phyloP scores from a whole-genome alignment of 2,329 filamentous ascomycete genomes.

The Diaporthe vexans region DNA sequence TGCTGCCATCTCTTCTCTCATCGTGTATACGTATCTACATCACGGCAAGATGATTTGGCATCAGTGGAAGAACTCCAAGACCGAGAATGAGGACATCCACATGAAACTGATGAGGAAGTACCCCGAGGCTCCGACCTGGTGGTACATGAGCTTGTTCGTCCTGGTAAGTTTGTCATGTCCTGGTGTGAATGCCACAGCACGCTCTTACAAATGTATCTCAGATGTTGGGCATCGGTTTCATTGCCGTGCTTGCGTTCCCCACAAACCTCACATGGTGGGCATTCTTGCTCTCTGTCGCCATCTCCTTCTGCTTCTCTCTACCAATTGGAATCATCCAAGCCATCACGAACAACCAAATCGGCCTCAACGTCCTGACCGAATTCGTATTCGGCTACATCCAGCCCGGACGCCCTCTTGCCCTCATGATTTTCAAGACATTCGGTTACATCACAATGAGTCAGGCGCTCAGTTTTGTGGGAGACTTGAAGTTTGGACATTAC shows the following conservation, averaged over 20 bases:
- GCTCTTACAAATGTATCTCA: conserved; percentile 46
- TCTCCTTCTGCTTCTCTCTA: conserved; percentile 74
- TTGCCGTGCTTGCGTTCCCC: conserved; percentile 70
- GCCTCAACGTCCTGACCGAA: conserved; percentile 81
- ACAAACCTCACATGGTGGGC: conserved; percentile 82
- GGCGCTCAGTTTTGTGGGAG: conserved; percentile 73
- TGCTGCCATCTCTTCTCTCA: conserved; percentile 76
- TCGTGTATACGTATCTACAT: conserved; percentile 78
- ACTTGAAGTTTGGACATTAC: conserved; percentile 80
- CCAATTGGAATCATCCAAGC: conserved; percentile 80
- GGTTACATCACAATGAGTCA: conserved; percentile 76
- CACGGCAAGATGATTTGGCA: conserved; percentile 76
- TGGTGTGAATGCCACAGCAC: neutral
- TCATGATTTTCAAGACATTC: conserved; percentile 80
- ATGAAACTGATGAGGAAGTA: conserved; percentile 76
- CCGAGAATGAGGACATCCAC: conserved; percentile 73
- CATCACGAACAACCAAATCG: conserved; percentile 78
- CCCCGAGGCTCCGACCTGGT: conserved; percentile 73
- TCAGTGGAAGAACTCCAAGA: conserved; percentile 71
- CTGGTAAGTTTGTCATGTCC: conserved; percentile 57
- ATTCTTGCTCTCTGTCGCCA: conserved; percentile 75
- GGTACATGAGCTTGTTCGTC: conserved; percentile 71
- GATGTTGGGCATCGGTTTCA: conserved; percentile 68
- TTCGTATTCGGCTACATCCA: conserved; percentile 83
- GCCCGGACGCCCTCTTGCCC: conserved; percentile 77